Evolutionary conservation across 306 rosid species (phyloP), one percentile per base, ranked within the genome.

Genomic region (Prinsepia uniflora): DNA sequence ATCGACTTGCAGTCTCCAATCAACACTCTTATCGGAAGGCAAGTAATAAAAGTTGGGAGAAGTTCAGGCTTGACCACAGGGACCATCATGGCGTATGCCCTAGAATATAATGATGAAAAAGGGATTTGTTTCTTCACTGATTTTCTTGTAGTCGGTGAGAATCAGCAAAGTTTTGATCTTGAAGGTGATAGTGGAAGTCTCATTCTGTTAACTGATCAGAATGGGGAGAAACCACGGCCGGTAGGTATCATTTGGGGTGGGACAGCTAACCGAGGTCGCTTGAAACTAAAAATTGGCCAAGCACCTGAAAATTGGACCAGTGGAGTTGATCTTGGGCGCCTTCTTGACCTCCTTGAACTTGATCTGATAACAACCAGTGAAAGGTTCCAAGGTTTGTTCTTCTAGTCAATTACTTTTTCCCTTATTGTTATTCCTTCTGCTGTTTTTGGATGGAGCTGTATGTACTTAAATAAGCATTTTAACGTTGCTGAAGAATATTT

Each of bases 171-270:
- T 7, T 94, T 94, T 85, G 99, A 94, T 76, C 97, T 94, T 73
- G 99, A 94, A 83, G 99, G 99, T 60, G 99, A 95, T 65, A 95
- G 99, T 77, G 99, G 99, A 75, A 95, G 99, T 70, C 99, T 95
- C 80, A 95, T 95, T 77, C 88, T 95, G 70, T 81, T 95, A 79
- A 86, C 89, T 22, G 85, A 92, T 86, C 82, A 83, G 71, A 85
- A 86, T 77, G 80, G 86, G 68, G 91, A 89, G 85, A 89, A 86
- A 77, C 92, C 97, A 49, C 84, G 81, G 24, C 97, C 99, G 1
- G 92, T 91, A 65, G 99, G 99, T 74, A 95, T 95, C 72, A 95
- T 95, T 75, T 95, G 99, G 99, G 99, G 99, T 46, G 99, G 99
- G 75, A 95, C 99, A 17, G 99, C 99, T 74, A 95, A 95, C 73